Conservation (phyloP, 176 grass and related monocot species). For the Ensete glaucum region DNA sequence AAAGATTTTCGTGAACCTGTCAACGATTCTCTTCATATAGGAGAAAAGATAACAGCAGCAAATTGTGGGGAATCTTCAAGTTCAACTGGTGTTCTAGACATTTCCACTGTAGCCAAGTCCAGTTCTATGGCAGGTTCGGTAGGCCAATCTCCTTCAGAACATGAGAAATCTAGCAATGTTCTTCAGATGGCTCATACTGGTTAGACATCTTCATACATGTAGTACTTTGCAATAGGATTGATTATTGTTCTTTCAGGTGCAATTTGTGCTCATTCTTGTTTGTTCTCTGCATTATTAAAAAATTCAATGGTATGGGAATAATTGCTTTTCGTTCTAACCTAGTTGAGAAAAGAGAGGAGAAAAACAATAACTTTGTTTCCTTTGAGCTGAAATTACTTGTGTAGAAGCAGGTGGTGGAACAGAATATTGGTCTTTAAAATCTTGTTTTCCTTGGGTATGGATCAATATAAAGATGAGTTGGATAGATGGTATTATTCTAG, state of each 20-base stretch:
- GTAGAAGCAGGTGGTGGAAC: not conserved
- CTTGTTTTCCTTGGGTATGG: not conserved
- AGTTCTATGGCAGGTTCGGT: slow-evolving; percentile 25
- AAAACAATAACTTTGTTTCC: not conserved
- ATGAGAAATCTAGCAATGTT: slow-evolving; percentile 21
- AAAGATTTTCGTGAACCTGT: slow-evolving; percentile 29
- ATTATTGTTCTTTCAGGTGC: not conserved
- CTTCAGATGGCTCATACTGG: slow-evolving; percentile 40
- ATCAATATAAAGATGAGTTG: not conserved
- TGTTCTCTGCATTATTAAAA: too few species aligned
- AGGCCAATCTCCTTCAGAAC: slow-evolving; percentile 32
- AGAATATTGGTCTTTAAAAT: not conserved
- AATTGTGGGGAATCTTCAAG: slow-evolving; percentile 30
- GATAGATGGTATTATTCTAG: not conserved
- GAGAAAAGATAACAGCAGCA: slow-evolving; percentile 26
- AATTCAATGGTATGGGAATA: not conserved
- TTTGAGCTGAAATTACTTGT: not conserved
- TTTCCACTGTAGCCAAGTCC: slow-evolving; percentile 15
- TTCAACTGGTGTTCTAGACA: slow-evolving; percentile 30
- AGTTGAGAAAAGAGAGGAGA: not conserved
- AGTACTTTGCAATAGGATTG: not conserved
- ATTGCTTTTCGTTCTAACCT: not conserved
- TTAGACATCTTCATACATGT: not conserved
- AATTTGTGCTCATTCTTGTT: too few species aligned
- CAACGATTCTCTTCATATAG: slow-evolving; percentile 14